Percentiles rank a stretch among this genome's conserved stretches.
Conservation (phyloP, 2,329 filamentous ascomycete species). For the Trichoderma koningiopsis region DNA sequence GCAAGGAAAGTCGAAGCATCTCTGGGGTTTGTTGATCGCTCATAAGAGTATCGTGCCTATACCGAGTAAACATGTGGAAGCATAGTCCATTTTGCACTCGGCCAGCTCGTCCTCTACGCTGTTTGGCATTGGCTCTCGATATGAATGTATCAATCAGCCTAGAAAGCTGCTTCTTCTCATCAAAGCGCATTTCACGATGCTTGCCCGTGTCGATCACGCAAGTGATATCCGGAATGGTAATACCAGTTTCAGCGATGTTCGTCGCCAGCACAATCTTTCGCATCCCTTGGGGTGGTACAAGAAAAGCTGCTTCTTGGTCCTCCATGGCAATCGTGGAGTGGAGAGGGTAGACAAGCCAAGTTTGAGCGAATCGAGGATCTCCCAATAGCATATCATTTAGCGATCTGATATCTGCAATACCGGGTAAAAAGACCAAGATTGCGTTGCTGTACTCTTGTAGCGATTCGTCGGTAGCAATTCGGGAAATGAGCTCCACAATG, state of each 20-base stretch:
- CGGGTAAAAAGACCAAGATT: conserved; percentile 91
- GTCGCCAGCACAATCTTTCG: conserved; percentile 96
- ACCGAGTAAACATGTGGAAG: conserved; percentile 92
- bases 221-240: conserved; percentile 96
- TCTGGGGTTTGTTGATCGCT: conserved; percentile 93
- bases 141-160: conserved; percentile 93
- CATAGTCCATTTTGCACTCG: conserved; percentile 94
- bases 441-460: conserved; percentile 80
- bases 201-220: conserved; percentile 97
- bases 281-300: conserved; percentile 76
- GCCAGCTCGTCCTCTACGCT: conserved; percentile 88
- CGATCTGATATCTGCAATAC: conserved; percentile 87
- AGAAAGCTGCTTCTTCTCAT: conserved; percentile 89
- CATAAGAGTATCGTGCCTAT: conserved; percentile 82
- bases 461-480: conserved; percentile 69
- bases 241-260: conserved; percentile 97
- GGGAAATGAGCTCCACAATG: conserved; percentile 75
- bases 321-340: conserved; percentile 96
- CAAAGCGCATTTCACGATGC: conserved; percentile 96
- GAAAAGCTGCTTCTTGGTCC: conserved; percentile 92
- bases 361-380: conserved; percentile 71
- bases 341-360: conserved; percentile 85
- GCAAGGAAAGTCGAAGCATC: conserved; percentile 89
- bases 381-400: conserved; percentile 83
- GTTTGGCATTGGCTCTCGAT: conserved; percentile 91